phyloP scores from a whole-genome alignment of 805 yeast genomes.

The Clavispora santaluciae region DNA sequence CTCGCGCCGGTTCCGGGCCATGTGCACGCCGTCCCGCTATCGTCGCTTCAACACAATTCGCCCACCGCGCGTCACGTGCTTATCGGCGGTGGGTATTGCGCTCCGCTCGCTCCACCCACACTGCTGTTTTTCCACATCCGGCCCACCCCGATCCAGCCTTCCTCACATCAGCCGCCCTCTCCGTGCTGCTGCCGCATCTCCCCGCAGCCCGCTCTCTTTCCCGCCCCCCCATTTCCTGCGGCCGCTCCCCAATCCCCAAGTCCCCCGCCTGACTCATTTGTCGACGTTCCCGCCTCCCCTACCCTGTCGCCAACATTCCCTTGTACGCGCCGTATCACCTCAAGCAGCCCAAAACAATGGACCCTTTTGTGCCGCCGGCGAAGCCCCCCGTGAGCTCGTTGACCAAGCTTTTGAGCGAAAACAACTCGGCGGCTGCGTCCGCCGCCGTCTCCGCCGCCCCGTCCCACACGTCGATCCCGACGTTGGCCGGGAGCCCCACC shows the following conservation, averaged over 20 bases:
- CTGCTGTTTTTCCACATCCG: neutral
- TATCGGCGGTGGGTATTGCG: neutral
- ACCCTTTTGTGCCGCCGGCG: conserved; percentile 6
- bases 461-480: conserved; percentile 1
- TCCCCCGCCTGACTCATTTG: conserved; percentile 1
- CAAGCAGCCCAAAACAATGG: conserved; percentile 9
- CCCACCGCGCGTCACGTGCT: conserved; percentile 3
- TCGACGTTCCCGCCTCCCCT: neutral
- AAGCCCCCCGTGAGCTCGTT: conserved; percentile 31
- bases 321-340: conserved; percentile 16
- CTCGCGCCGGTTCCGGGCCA: neutral
- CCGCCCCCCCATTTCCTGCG: no score
- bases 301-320: conserved; percentile 9
- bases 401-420: conserved; percentile 35
- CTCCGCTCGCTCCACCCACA: neutral
- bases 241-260: no score
- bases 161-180: neutral
- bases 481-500: conserved; percentile 8
- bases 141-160: neutral
- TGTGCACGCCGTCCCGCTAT: neutral
- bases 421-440: conserved; percentile 13
- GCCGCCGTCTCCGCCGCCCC: neutral
- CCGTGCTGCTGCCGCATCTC: neutral
- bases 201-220: neutral
- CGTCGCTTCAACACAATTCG: neutral